These are phyloP conservation scores for Leccinum subgranulosum DNA, from an alignment of 768 basidiomycete genomes.

Conservation along the genomic window DNA sequence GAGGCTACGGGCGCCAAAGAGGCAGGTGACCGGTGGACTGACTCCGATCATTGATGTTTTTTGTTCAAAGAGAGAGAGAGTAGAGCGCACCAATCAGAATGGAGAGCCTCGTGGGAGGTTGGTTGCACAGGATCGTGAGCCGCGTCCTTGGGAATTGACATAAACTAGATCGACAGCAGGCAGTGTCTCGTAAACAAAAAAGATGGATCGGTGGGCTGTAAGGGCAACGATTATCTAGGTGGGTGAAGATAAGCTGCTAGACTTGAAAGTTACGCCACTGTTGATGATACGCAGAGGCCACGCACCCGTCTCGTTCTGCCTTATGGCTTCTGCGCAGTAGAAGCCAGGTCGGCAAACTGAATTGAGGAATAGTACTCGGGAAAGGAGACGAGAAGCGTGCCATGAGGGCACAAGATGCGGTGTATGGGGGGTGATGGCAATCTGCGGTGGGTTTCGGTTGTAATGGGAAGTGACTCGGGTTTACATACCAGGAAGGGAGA, in stretches of 20 bases:
- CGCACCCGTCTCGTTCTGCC: conserved; percentile 2
- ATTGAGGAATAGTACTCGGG: background rate
- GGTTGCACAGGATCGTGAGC: background rate
- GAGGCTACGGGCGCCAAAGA: background rate
- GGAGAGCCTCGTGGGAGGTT: background rate
- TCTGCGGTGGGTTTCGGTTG: background rate
- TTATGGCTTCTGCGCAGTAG: conserved; percentile 12
- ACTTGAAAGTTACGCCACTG: background rate
- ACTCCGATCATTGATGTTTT: background rate
- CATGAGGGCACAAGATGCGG: background rate
- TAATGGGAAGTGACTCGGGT: background rate
- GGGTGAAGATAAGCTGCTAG: background rate
- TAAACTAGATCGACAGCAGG: background rate
- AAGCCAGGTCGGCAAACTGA: background rate
- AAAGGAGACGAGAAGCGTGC: background rate
- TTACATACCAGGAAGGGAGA: background rate
- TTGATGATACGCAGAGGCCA: conserved; percentile 10
- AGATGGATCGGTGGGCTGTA: background rate
- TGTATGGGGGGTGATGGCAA: background rate
- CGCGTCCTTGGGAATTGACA: background rate
- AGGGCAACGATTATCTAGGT: background rate
- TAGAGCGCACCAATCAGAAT: background rate
- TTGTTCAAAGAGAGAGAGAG: background rate
- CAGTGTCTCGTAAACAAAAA: background rate
- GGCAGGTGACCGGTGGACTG: background rate